Percentiles rank a stretch among this genome's conserved stretches.
phyloP scores from a whole-genome alignment of 2,329 filamentous ascomycete species.

The Thermomyces lanuginosus region DNA sequence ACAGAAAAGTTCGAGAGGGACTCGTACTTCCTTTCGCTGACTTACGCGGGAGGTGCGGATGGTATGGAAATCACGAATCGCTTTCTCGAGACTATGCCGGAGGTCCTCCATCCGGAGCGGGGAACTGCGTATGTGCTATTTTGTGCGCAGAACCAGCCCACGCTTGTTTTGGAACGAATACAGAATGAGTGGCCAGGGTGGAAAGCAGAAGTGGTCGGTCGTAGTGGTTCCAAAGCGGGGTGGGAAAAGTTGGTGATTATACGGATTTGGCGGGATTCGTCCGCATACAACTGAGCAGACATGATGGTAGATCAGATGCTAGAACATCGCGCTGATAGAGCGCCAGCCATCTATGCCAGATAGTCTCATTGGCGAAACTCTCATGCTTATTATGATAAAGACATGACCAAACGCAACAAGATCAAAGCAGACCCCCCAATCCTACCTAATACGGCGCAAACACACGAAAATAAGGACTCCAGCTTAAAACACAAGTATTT shows the following conservation, averaged over 20 bases:
- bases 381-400: too few relatives aligned
- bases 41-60: slow-evolving; percentile 74
- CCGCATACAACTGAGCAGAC: too few relatives aligned
- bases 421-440: slow-evolving; percentile 2
- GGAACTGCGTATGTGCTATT: slow-evolving; percentile 83
- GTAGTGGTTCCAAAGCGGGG: slow-evolving; percentile 72
- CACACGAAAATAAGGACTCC: slow-evolving; percentile 1
- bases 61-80: slow-evolving; percentile 89
- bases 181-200: slow-evolving; percentile 46
- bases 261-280: slow-evolving; percentile 60
- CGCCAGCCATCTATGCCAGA: too few relatives aligned
- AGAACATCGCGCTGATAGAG: too few relatives aligned
- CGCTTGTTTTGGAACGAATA: slow-evolving; percentile 50
- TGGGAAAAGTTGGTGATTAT: slow-evolving; percentile 91
- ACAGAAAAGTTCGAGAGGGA: slow-evolving; percentile 53
- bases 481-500: slow-evolving; percentile 4
- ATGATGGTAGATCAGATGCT: too few relatives aligned
- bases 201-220: slow-evolving; percentile 61
- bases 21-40: slow-evolving; percentile 65
- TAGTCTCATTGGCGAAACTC: too few relatives aligned
- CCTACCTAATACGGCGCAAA: slow-evolving; percentile 6
- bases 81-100: slow-evolving; percentile 53
- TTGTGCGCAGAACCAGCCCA: slow-evolving; percentile 78
- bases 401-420: slow-evolving; percentile 3
- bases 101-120: slow-evolving; percentile 41